Base-by-base conservation (phyloP, 495 filamentous ascomycete genomes). In the Aspergillus cavernicola region DNA sequence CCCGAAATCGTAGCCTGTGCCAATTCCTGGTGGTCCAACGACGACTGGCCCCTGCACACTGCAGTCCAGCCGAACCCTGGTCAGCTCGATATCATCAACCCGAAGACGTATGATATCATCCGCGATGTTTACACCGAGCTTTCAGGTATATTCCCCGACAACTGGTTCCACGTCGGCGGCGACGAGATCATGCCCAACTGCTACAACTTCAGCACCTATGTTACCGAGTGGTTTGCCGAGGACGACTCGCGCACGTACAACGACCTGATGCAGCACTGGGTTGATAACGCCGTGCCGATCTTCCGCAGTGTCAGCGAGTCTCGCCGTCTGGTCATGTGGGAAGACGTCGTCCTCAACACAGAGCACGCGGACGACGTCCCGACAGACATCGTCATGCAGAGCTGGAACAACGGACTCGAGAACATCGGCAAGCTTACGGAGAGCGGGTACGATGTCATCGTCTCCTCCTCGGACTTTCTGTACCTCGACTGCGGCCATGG, bases 401-500 rank as follows among this genome's bases (percentile, higher is more conserved):
- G 66, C 50, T 82, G 79, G 79, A 80, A 80, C 63, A 75, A 74
- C 56, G 79, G 78, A 7, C 61, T 75, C 6, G 61, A 54, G 18
- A 77, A 80, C 59, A 80, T 82, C 67, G 55, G 69, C 49, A 78
- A 76, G 50, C 70, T 82, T 8, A 78, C 79, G 2, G 64, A 64
- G 7, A 50, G 59, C 16, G 79, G 79, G 38, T 82, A 77, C 66
- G 75, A 80, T 41, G 69, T 80, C 13, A 73, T 82, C 46, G 77
- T 82, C 18, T 80, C 76, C 13, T 74, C 72, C 1, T 61, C 76
- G 1, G 77, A 81, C 58, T 82, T 77, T 58, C 55, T 82, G 35
- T 82, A 82, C 56, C 73, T 82, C 0, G 79, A 82, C 65, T 82
- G 79, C 56, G 79, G 79, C 50, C 71, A 65, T 54, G 78, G 78